A percentile compares a stretch with the other conserved stretches of the same genome.
These are phyloP conservation scores for Sclerotinia borealis DNA, from an alignment of 2,329 filamentous ascomycete species.

Conservation along the genomic window DNA sequence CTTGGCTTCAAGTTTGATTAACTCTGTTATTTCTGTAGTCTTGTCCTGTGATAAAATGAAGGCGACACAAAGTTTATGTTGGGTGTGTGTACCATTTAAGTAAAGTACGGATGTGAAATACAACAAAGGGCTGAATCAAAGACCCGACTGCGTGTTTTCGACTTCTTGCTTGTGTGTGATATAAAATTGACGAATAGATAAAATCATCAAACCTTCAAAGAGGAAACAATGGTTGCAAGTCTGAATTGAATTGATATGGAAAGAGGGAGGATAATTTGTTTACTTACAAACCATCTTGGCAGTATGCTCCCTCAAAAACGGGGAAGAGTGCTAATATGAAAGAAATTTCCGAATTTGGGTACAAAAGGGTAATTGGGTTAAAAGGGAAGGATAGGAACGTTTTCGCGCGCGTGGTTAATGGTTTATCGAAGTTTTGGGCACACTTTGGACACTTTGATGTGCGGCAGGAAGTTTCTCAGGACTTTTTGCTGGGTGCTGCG, in stretches of 20 bases:
- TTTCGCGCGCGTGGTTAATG: not conserved
- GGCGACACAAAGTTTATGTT: not conserved
- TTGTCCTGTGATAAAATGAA: not conserved
- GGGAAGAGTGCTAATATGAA: not conserved
- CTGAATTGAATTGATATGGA: not conserved
- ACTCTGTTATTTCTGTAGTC: not conserved
- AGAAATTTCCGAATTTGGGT: not conserved
- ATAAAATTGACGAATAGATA: not conserved
- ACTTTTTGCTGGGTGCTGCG: conserved; percentile 1
- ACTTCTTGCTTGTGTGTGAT: not conserved
- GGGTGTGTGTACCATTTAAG: not conserved
- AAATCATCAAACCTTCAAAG: not conserved
- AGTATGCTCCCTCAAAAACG: not conserved
- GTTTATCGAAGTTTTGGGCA: no score
- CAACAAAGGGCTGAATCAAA: conserved; percentile 11
- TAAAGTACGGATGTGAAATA: not conserved
- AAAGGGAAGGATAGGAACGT: not conserved
- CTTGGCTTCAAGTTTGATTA: conserved; percentile 5
- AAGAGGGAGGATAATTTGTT: not conserved
- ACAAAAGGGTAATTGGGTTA: not conserved
- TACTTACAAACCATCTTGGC: conserved; percentile 24
- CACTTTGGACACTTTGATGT: not conserved
- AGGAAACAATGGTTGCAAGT: not conserved
- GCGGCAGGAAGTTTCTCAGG: not conserved
- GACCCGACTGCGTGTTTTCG: not conserved